These are phyloP conservation scores for Talaromyces stipitatus DNA, from an alignment of 495 filamentous ascomycete species.

Conservation along the genomic window DNA sequence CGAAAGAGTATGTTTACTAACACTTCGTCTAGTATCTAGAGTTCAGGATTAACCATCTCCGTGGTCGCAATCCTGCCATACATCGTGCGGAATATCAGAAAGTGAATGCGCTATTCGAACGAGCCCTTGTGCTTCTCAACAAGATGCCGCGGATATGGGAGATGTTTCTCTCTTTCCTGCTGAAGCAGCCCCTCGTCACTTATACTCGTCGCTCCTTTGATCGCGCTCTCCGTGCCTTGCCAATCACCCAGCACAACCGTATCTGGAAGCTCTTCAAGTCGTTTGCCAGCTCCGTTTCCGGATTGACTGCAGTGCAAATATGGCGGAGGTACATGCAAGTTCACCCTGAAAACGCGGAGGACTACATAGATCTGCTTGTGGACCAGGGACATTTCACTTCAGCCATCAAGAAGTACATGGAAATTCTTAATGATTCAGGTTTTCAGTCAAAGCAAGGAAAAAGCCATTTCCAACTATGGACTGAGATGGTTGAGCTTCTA, in stretches of 20 bases:
- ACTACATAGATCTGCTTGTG: conserved; percentile 82
- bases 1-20: too few relatives aligned
- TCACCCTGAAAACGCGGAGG: conserved; percentile 91
- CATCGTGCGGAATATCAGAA: conserved; percentile 80
- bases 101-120: conserved; percentile 93
- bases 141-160: conserved; percentile 99
- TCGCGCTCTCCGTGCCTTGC: conserved; percentile 86
- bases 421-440: conserved; percentile 83
- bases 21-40: conserved; percentile 86
- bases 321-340: conserved; percentile 98
- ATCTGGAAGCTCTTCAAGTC: conserved; percentile 91
- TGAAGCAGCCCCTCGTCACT: conserved; percentile 88
- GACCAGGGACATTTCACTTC: conserved; percentile 83
- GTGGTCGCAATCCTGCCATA: conserved; percentile 73
- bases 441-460: conserved; percentile 92
- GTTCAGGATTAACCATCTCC: conserved; percentile 75
- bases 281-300: conserved; percentile 89
- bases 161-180: conserved; percentile 89
- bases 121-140: conserved; percentile 88
- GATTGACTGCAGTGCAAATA: conserved; percentile 83
- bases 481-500: conserved; percentile 95
- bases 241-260: conserved; percentile 92
- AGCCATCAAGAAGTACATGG: conserved; percentile 87
- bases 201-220: conserved; percentile 88
- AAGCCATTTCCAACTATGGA: conserved; percentile 95